Conservation (phyloP, 176 grass and related monocot genomes). For the Thalia dealbata region DNA sequence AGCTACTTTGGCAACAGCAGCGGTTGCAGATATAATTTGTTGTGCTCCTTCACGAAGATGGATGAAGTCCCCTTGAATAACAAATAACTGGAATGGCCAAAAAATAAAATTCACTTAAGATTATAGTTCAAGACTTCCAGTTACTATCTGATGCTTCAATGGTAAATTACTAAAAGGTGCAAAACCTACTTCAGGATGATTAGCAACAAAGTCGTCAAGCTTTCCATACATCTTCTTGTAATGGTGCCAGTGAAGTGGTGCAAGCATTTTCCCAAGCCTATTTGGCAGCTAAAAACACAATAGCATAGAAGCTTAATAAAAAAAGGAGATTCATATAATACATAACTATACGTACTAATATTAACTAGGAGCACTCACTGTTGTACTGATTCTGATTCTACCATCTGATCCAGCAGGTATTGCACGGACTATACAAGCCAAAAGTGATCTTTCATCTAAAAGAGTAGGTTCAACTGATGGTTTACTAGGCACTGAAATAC, state of each 20-base stretch:
- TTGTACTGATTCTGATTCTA: conserved; percentile 84
- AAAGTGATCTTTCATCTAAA: conserved; percentile 78
- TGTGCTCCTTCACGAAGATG: conserved; percentile 93
- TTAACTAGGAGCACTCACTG: conserved; percentile 40
- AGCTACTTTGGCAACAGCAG: conserved; percentile 87
- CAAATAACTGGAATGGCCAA: conserved; percentile 64
- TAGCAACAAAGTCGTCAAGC: conserved; percentile 89
- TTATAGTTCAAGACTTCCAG: conserved; percentile 1
- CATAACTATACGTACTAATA: not conserved
- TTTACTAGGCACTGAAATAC: conserved; percentile 21
- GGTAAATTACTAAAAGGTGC: not conserved
- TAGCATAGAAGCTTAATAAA: not conserved
- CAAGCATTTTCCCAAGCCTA: conserved; percentile 93
- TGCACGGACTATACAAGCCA: conserved; percentile 88
- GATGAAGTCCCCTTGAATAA: conserved; percentile 92
- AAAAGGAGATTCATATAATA: not conserved
- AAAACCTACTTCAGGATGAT: conserved; percentile 65
- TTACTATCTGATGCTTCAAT: not conserved
- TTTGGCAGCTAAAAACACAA: conserved; percentile 59
- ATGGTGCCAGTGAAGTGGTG: conserved; percentile 95
- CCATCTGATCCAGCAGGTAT: conserved; percentile 65
- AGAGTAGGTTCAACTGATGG: conserved; percentile 43
- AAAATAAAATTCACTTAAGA: not conserved
- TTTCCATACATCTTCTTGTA: conserved; percentile 90
- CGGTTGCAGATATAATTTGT: conserved; percentile 90